Evolutionary conservation across 805 yeast species (phyloP).

Genomic region (Kockiozyma suomiensis): DNA sequence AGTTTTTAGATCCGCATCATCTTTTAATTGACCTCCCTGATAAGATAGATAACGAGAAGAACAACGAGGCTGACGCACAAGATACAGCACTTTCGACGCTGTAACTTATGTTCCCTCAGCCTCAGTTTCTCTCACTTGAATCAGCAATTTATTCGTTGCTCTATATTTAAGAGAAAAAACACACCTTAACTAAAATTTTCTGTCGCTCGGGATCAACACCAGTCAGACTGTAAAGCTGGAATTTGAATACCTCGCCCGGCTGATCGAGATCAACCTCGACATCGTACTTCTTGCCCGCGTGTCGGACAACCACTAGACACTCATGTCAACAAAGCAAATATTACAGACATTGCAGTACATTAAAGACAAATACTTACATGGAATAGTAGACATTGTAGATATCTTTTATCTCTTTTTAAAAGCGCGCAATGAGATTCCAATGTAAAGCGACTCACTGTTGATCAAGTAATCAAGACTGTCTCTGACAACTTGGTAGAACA

Average conservation of each 20-base stretch:
- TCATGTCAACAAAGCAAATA: too few relatives aligned
- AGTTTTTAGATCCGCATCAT: constrained; percentile 58
- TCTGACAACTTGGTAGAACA: too few relatives aligned
- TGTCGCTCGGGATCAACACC: constrained; percentile 87
- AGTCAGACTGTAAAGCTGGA: constrained; percentile 69
- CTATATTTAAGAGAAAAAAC: neutral
- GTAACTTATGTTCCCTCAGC: too few relatives aligned
- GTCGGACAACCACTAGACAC: constrained; percentile 53
- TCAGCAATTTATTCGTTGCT: neutral
- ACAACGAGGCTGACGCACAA: too few relatives aligned
- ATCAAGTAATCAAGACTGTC: too few relatives aligned
- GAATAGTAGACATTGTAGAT: constrained; percentile 31
- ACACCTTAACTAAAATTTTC: constrained; percentile 72
- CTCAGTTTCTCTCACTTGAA: too few relatives aligned
- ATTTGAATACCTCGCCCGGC: constrained; percentile 65
- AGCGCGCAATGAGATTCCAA: too few relatives aligned
- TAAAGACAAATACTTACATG: constrained; percentile 29
- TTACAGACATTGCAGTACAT: too few relatives aligned
- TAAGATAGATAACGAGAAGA: neutral
- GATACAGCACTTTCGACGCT: neutral
- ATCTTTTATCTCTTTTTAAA: too few relatives aligned
- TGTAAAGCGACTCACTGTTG: too few relatives aligned
- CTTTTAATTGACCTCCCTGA: constrained; percentile 76
- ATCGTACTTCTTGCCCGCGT: constrained; percentile 68
- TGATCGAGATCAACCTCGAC: constrained; percentile 56